Conservation (phyloP, 2,329 filamentous ascomycete species). For the Triangularia verruculosa region DNA sequence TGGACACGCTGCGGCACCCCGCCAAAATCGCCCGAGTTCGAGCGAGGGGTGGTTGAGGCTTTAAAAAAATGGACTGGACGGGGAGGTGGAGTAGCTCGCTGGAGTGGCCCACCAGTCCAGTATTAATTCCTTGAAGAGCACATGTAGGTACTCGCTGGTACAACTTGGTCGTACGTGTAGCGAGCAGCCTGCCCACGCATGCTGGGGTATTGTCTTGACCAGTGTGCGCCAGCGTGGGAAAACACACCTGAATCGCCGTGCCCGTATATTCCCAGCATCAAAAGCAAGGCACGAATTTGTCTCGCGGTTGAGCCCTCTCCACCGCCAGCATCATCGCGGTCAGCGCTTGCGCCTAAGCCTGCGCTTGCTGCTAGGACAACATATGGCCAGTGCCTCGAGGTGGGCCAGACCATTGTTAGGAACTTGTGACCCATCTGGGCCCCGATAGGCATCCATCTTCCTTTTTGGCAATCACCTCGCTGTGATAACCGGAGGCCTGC, state of each 20-base stretch:
- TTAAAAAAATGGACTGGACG: conserved; percentile 12
- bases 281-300: neutral
- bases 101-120: conserved; percentile 21
- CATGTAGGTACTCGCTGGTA: conserved; percentile 15
- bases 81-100: neutral
- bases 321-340: neutral
- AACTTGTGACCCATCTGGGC: conserved; percentile 1
- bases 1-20: conserved; percentile 7
- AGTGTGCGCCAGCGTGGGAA: neutral
- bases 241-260: neutral
- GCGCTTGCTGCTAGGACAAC: neutral
- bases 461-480: conserved; percentile 11
- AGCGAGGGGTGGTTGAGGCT: conserved; percentile 8
- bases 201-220: neutral
- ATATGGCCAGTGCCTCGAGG: conserved; percentile 1
- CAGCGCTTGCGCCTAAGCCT: conserved; percentile 4
- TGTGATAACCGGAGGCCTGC: conserved; percentile 9
- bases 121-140: neutral
- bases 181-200: neutral
- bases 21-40: conserved; percentile 9
- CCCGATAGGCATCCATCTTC: neutral
- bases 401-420: neutral
- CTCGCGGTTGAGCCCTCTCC: neutral
- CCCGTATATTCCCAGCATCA: neutral
- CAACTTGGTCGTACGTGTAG: neutral